Base-by-base conservation (phyloP, 2,329 filamentous ascomycete species). In the Reticulascus tulasneorum region DNA sequence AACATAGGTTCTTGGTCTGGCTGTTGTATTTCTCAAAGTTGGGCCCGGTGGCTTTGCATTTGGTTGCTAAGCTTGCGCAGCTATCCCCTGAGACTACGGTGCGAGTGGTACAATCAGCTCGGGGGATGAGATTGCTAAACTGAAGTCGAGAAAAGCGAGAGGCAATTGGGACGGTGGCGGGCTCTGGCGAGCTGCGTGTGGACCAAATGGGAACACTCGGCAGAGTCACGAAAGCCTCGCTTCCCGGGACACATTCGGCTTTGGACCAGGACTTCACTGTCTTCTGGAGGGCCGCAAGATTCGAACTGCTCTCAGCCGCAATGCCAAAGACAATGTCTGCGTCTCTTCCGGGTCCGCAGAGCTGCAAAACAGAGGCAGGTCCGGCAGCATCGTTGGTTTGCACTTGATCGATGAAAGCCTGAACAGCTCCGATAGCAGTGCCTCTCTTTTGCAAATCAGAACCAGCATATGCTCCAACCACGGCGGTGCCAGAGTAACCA, bases 211-310 rank as follows among this genome's bases (percentile, higher is more conserved):
- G 22, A 30, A 54, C 32, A 16, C 38, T 45, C 25, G 31, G 36
- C 7, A 47, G 47, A 7, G 29, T 35, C 11, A 36, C 16, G 30
- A 53, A 54, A 7, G 48, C 45, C 25, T n/a, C n/a, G n/a, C n/a
- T n/a, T n/a, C n/a, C n/a, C n/a, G n/a, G n/a, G n/a, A 58, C 35
- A 40, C 56, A 59, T 2, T 30, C 46, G 3, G 46, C 54, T 7
- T 52, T 53, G 36, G 40, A 35, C 55, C 56, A 60, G 7, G 47
- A 43, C 38, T 49, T 47, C 29, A 60, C 37, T 11, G 53, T 52
- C 19, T 48, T 22, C 37, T 63, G 57, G 13, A 60, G n/a, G n/a
- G n/a, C n/a, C n/a, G n/a, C n/a, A n/a, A n/a, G n/a, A n/a, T n/a
- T n/a, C n/a, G n/a, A n/a, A n/a, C n/a, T n/a, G n/a, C n/a, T n/a